A percentile compares a stretch with the other conserved stretches of the same genome.
phyloP scores from a whole-genome alignment of 2,329 filamentous ascomycete species.

The Cladorrhinum sp. region DNA sequence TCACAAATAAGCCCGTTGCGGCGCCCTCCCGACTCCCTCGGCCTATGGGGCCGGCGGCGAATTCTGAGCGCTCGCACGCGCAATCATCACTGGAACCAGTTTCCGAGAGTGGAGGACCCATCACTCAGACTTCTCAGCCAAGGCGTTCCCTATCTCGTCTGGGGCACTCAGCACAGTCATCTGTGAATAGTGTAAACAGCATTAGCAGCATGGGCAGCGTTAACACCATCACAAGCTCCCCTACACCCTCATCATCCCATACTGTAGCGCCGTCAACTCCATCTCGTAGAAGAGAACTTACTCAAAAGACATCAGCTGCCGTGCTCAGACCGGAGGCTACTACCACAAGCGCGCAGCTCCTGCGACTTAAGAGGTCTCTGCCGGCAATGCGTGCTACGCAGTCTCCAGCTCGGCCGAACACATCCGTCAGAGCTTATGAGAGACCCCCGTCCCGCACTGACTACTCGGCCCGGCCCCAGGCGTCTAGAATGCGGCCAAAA shows the following conservation, averaged over 20 bases:
- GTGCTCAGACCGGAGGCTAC: constrained; percentile 57
- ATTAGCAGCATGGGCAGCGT: constrained; percentile 43
- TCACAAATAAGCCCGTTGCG: constrained; percentile 71
- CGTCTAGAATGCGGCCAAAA: constrained; percentile 57
- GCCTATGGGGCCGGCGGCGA: constrained; percentile 64
- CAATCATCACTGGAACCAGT: constrained; percentile 85
- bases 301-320: constrained; percentile 51
- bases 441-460: constrained; percentile 60
- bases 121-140: constrained; percentile 49
- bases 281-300: constrained; percentile 55
- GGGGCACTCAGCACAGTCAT: constrained; percentile 67
- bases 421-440: constrained; percentile 46
- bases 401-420: constrained; percentile 48
- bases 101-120: constrained; percentile 79
- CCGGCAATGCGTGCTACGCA: constrained; percentile 55
- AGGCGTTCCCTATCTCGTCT: constrained; percentile 66
- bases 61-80: constrained; percentile 64
- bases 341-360: constrained; percentile 63
- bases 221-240: constrained; percentile 51
- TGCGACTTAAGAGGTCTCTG: constrained; percentile 64
- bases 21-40: constrained; percentile 71
- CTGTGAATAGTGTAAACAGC: constrained; percentile 51
- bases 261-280: constrained; percentile 58
- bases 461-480: constrained; percentile 44
- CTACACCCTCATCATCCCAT: constrained; percentile 53